Evolutionary conservation across 2,329 filamentous ascomycete genomes (phyloP).

Genomic region (Ascochyta koolunga): DNA sequence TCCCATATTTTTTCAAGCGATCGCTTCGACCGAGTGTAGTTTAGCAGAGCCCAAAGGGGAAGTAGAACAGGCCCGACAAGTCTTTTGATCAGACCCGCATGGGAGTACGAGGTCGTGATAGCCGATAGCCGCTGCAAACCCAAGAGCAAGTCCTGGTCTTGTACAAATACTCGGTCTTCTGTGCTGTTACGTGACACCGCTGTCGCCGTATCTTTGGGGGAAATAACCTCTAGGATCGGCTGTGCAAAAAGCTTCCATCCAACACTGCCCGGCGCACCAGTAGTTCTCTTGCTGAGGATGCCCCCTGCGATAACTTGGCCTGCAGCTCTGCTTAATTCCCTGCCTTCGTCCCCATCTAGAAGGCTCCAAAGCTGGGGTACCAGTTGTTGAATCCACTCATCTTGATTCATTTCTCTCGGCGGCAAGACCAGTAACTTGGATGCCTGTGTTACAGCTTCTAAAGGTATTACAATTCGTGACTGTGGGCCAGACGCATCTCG

Average conservation of each 20-base stretch:
- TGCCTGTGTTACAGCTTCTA: slow-evolving; percentile 70
- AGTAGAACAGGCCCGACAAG: slow-evolving; percentile 64
- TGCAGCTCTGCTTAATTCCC: slow-evolving; percentile 64
- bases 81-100: slow-evolving; percentile 68
- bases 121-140: slow-evolving; percentile 63
- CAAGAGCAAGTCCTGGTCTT: slow-evolving; percentile 54
- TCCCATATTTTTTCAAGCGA: slow-evolving; percentile 37
- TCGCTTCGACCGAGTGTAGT: slow-evolving; percentile 52
- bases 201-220: slow-evolving; percentile 45
- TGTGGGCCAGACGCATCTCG: slow-evolving; percentile 40
- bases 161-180: slow-evolving; percentile 56
- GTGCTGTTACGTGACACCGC: slow-evolving; percentile 53
- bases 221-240: slow-evolving; percentile 62
- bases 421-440: slow-evolving; percentile 67
- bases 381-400: slow-evolving; percentile 66
- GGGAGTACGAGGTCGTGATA: slow-evolving; percentile 68
- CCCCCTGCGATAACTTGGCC: slow-evolving; percentile 70
- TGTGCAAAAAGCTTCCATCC: slow-evolving; percentile 69
- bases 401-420: slow-evolving; percentile 59
- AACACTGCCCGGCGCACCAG: slow-evolving; percentile 65
- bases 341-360: slow-evolving; percentile 65
- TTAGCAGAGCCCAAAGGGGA: slow-evolving; percentile 68
- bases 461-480: slow-evolving; percentile 64
- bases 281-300: slow-evolving; percentile 67
- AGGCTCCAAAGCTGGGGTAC: slow-evolving; percentile 66